These are phyloP conservation scores for Tulasnella sp. DNA, from an alignment of 768 basidiomycete species.

Conservation along the genomic window DNA sequence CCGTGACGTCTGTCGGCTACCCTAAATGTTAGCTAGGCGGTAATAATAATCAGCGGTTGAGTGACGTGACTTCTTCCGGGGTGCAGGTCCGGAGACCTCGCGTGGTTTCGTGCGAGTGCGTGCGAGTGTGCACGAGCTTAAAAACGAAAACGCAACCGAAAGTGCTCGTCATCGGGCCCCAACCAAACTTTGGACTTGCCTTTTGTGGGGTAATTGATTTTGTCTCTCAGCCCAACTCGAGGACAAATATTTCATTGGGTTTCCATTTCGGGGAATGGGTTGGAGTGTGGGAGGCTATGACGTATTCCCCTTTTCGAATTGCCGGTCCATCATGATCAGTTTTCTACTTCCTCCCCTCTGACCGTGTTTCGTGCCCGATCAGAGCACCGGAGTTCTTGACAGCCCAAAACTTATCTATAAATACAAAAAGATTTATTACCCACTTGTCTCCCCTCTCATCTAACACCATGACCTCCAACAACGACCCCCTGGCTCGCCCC, in stretches of 20 bases:
- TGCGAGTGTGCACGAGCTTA: background rate
- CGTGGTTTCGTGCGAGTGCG: too few species aligned
- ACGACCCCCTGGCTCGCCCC: background rate
- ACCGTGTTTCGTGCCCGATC: background rate
- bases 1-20: background rate
- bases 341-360: background rate
- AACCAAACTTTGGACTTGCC: background rate
- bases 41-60: background rate
- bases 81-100: background rate
- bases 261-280: background rate
- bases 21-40: background rate
- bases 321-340: background rate
- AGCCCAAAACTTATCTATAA: background rate
- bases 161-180: background rate
- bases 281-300: background rate
- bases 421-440: background rate
- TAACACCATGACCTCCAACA: background rate
- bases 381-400: background rate
- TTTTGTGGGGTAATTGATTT: background rate
- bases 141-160: background rate
- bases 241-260: background rate
- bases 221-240: background rate
- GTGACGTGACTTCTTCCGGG: background rate
- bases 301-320: background rate
- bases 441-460: background rate